These are phyloP conservation scores for Abrus precatorius DNA, from an alignment of 306 rosid species.

Conservation along the genomic window DNA sequence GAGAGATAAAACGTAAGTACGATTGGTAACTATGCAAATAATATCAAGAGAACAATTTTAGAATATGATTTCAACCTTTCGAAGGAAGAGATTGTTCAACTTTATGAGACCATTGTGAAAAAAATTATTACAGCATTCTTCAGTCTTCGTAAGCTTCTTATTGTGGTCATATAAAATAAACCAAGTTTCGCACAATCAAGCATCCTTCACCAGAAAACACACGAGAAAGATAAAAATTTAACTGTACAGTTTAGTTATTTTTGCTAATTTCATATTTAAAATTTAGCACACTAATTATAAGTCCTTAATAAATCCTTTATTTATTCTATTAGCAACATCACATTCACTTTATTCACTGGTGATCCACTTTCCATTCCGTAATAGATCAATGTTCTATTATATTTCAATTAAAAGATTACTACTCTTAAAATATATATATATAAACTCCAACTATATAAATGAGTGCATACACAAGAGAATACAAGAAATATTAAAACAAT, in stretches of 20 bases:
- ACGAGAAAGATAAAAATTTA: too few species aligned
- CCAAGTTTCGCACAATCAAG: too few species aligned
- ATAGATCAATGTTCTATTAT: not conserved
- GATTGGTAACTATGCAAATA: slow-evolving; percentile 63
- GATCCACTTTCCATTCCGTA: not conserved
- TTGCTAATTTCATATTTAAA: not conserved
- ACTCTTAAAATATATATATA: not conserved
- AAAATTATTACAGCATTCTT: not conserved
- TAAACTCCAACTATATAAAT: too few species aligned
- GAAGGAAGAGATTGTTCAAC: slow-evolving; percentile 59
- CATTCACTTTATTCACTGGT: not conserved
- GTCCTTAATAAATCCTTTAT: not conserved
- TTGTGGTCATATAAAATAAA: too few species aligned
- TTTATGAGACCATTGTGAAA: slow-evolving; percentile 64
- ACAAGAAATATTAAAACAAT: not conserved
- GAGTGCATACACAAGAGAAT: not conserved
- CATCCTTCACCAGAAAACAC: too few species aligned
- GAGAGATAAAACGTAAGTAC: slow-evolving; percentile 64
- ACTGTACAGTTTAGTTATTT: too few species aligned
- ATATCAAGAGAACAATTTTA: slow-evolving; percentile 61
- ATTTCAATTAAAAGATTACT: not conserved
- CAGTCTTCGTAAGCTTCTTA: too few species aligned
- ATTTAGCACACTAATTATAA: too few species aligned
- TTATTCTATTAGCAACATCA: not conserved
- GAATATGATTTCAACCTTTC: slow-evolving; percentile 66